Evolutionary conservation across 1,284 basidiomycete species (phyloP), one percentile per base, ranked within the genome.

Genomic region (Takashimella koratensis): DNA sequence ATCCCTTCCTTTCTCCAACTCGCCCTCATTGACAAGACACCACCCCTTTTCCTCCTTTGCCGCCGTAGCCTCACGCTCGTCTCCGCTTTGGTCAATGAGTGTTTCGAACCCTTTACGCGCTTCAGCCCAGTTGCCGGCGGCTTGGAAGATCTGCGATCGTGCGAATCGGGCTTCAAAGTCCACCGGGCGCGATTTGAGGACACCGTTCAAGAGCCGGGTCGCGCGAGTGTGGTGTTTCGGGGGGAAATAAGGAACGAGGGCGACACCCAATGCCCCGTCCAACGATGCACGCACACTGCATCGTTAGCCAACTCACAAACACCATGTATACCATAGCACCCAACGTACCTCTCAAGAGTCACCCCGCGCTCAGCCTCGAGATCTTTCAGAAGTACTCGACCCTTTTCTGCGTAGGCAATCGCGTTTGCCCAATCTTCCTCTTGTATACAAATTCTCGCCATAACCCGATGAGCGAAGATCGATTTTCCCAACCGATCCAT

Each of bases 211-310:
- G 5, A 95, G 80, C 12, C 82, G 77, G 25, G 86, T 77, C 1
- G 95, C 94, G 43, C 86, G 84, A 12, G 78, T 65, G 70, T 98
- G 95, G 65, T 97, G 86, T 66, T 93, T 92, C 0, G 95, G 95
- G 10, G 94, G 85, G 73, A 85, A 90, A 50, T 88, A 80, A 62
- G 96, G 87, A 1, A 93, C 88, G 16, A 96, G 80, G 3, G 89
- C 86, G 0, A 74, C 62, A 42, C 70, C 75, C 12, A 76, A 62
- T 2, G 59, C 62, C 2, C 70, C 68, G 26, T 76, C 75, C 11
- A 76, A 56, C 0, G 72, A 70, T 1, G 60, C 50, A 26, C 59
- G 61, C 2, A 59, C 57, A 5, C 68, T 72, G 36, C 30, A 21
- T n/a, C 16, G 39, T 1, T 8, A 41, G 8, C 23, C 3, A 36